These are phyloP conservation scores for Pseudocercospora fuligena DNA, from an alignment of 2,329 filamentous ascomycete species.

Conservation along the genomic window DNA sequence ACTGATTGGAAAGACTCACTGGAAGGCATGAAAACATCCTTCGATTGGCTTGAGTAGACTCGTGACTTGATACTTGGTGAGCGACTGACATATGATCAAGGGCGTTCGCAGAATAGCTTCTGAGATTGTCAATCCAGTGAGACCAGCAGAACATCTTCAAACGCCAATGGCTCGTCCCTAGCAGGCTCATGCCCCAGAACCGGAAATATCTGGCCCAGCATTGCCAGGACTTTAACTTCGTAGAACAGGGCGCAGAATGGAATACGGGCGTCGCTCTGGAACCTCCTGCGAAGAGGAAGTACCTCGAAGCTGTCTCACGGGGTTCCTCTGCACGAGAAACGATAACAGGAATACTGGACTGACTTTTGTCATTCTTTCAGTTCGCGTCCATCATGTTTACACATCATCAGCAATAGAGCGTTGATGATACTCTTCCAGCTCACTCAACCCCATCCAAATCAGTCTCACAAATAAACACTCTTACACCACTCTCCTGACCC, in stretches of 20 bases:
- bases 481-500: constrained; percentile 2
- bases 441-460: constrained; percentile 3
- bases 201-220: not conserved
- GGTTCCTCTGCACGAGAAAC: not conserved
- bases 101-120: not conserved
- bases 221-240: not conserved
- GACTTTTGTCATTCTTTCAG: not conserved
- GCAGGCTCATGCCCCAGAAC: no score
- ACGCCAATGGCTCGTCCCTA: not conserved
- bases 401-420: not conserved
- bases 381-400: not conserved
- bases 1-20: not conserved
- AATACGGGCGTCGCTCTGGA: no score
- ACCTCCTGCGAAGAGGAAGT: no score
- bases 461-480: not conserved
- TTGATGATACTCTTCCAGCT: not conserved
- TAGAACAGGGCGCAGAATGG: not conserved
- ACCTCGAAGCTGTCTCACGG: not conserved
- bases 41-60: not conserved
- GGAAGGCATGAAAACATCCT: no score
- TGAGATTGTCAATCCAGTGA: no score
- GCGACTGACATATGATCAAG: not conserved
- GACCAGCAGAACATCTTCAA: not conserved
- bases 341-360: not conserved
- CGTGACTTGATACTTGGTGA: not conserved